phyloP scores from a whole-genome alignment of 257 asterid genomes.

The Nicotiana obtusifolia region DNA sequence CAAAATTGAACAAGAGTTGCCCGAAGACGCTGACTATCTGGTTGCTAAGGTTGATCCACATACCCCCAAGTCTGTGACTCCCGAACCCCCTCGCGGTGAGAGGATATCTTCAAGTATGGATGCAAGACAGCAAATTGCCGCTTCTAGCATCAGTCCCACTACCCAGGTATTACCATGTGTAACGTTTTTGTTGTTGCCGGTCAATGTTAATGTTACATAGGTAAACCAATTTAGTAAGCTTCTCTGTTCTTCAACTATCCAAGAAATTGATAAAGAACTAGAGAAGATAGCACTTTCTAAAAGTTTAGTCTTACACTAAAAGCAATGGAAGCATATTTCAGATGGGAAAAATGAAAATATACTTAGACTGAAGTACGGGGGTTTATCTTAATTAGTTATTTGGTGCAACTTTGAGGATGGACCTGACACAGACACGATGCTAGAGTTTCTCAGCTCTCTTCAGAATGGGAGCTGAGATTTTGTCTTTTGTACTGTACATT shows the following conservation, averaged over 20 bases:
- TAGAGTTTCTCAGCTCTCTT: neutral
- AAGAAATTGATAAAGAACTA: neutral
- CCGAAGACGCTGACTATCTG: conserved; percentile 25
- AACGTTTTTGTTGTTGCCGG: neutral
- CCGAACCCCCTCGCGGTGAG: conserved; percentile 63
- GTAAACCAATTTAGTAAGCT: neutral
- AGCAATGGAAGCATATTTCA: neutral
- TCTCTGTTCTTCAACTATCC: neutral
- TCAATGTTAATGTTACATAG: neutral
- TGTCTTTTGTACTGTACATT: neutral
- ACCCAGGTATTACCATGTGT: neutral
- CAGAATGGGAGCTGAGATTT: neutral
- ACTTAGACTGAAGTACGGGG: neutral
- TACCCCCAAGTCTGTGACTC: conserved; percentile 72
- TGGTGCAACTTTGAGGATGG: neutral
- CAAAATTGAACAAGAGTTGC: conserved; percentile 38
- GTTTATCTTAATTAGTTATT: neutral
- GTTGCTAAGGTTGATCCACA: conserved; percentile 58
- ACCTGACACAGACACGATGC: neutral
- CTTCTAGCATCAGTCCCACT: conserved; percentile 22
- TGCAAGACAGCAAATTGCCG: conserved; percentile 23
- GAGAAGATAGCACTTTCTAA: neutral
- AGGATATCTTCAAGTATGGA: conserved; percentile 23
- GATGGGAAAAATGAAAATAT: neutral
- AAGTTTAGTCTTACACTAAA: too few relatives aligned